Percentiles rank a stretch among this genome's conserved stretches.
Conservation (phyloP, 148 eudicot species). For the Chenopodium quinoa region DNA sequence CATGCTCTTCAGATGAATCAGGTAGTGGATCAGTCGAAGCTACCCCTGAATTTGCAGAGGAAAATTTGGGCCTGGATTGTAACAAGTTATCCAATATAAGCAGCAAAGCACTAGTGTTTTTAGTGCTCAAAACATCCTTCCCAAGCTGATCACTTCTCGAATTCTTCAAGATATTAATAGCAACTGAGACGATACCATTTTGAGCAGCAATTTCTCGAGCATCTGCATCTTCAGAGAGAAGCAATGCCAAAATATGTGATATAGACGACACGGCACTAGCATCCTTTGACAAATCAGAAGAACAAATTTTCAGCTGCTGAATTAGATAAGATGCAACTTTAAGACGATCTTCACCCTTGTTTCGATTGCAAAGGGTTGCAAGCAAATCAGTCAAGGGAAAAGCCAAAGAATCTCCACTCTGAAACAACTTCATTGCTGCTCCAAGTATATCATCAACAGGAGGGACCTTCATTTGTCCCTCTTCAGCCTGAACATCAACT, state of each 20-base stretch:
- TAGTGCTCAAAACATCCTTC: constrained; percentile 47
- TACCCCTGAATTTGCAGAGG: constrained; percentile 44
- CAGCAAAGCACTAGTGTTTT: constrained; percentile 76
- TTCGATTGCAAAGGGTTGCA: constrained; percentile 74
- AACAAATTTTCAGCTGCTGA: constrained; percentile 70
- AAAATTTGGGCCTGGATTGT: constrained; percentile 65
- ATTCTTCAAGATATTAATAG: constrained; percentile 59
- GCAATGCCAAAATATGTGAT: constrained; percentile 80
- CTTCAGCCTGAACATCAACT: constrained; percentile 54
- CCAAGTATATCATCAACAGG: constrained; percentile 89
- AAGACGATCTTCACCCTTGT: constrained; percentile 87
- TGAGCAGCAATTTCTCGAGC: constrained; percentile 76
- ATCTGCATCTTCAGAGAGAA: constrained; percentile 79
- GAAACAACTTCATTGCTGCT: constrained; percentile 74
- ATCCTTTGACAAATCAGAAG: constrained; percentile 58
- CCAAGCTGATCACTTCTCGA: constrained; percentile 44
- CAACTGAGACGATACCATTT: constrained; percentile 57
- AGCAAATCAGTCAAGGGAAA: constrained; percentile 84
- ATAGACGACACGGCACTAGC: constrained; percentile 66
- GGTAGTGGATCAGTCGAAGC: constrained; percentile 34
- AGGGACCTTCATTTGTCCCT: constrained; percentile 58
- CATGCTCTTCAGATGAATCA: constrained; percentile 40
- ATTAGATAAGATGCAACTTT: constrained; percentile 73
- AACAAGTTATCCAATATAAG: constrained; percentile 85
- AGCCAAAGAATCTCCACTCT: constrained; percentile 71